A percentile compares a stretch with the other conserved stretches of the same genome.
Conservation (phyloP, 352 stramenopile genomes). For the Pythium oligandrum region DNA sequence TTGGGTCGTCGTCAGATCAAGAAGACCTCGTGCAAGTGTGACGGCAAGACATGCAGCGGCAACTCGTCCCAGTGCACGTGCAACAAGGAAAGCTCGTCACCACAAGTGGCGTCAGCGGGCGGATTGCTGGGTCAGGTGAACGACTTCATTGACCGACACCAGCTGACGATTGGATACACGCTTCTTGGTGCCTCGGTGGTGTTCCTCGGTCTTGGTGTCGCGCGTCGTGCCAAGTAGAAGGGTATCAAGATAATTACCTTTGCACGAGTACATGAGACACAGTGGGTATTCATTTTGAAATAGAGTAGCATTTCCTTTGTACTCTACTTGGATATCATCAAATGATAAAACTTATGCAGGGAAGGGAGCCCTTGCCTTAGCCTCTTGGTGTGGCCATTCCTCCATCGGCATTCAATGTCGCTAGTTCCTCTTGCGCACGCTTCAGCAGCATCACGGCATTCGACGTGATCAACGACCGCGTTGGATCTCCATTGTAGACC, state of each 20-base stretch:
- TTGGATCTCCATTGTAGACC: constrained; percentile 72
- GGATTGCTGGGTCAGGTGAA: constrained; percentile 13
- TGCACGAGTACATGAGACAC: no score
- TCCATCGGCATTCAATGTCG: constrained; percentile 52
- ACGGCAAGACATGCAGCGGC: no score
- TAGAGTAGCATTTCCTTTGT: no score
- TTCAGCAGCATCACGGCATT: constrained; percentile 78
- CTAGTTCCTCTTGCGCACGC: constrained; percentile 68
- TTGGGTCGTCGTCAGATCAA: constrained; percentile 10
- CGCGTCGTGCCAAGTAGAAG: constrained; percentile 13
- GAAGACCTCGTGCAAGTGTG: neutral
- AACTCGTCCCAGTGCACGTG: no score
- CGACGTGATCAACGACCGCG: constrained; percentile 63
- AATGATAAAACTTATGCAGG: no score
- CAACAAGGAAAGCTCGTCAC: no score
- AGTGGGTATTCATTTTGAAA: neutral
- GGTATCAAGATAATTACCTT: neutral
- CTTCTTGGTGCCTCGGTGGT: constrained; percentile 18
- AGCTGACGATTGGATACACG: constrained; percentile 20
- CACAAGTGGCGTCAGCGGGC: no score
- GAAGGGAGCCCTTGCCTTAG: no score
- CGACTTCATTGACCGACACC: constrained; percentile 24
- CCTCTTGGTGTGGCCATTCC: constrained; percentile 1
- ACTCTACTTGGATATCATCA: no score
- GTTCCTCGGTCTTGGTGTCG: constrained; percentile 18